Evolutionary conservation across 495 filamentous ascomycete genomes (phyloP), one percentile per base, ranked within the genome.

Genomic region (Massariosphaeria phaeospora): DNA sequence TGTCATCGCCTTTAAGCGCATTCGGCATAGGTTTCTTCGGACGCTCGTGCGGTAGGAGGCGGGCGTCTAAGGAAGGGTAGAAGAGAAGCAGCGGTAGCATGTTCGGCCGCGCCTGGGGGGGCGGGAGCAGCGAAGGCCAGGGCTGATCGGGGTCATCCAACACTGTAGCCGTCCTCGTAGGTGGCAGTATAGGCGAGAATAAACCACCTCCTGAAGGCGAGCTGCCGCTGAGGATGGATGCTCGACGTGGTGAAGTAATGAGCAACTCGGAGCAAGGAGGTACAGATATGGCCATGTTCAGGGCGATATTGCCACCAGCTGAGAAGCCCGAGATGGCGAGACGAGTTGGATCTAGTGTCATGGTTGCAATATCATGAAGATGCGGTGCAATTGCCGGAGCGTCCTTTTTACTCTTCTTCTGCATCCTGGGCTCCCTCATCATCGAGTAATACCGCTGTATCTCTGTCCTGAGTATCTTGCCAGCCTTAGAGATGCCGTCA

Each of bases 321-420:
- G 64, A 67, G 51, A 68, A 67, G 6, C 67, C 67, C 9, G 64
- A 68, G 45, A 70, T 65, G 24, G 55, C 55, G 17, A 70, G 61
- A 17, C 64, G 66, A 5, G 56, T 45, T 6, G 48, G 42, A 52
- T 70, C 67, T 12, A 70, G 66, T 0, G 38, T 39, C 21, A 69
- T 67, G 18, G 31, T 63, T 6, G 35, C 12, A 15, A 15, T 47
- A 8, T 51, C 43, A 43, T 26, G 7, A 6, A 47, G 40, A 27
- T 30, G 30, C 1, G n/a, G n/a, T 5, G 38, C 24, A 3, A 21
- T 40, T 15, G n/a, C n/a, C n/a, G n/a, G 18, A 24, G 18, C 6
- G 21, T 1, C 38, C 17, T 25, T 48, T 36, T 17, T 17, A 27
- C 11, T 35, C 15, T 46, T 41, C 15, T 35, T 33, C 17, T 55